These are phyloP conservation scores for Drechslera avenae DNA, from an alignment of 2,329 filamentous ascomycete genomes.

Conservation along the genomic window DNA sequence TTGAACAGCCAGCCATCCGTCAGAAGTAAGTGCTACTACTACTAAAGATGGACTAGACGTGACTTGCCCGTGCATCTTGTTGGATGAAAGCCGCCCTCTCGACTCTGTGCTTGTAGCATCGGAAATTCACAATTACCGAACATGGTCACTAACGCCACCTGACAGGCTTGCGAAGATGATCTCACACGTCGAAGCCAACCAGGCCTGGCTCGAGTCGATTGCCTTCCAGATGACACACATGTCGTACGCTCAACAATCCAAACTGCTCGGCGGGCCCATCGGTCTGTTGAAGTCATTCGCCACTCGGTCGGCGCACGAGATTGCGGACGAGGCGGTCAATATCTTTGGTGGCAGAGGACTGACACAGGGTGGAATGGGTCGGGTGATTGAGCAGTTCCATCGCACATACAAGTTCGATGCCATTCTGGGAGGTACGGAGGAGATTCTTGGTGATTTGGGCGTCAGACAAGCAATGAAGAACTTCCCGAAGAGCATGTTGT, in stretches of 20 bases:
- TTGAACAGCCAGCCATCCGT: slow-evolving; percentile 80
- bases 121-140: neutral
- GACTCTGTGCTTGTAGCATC: neutral
- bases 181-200: slow-evolving; percentile 77
- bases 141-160: slow-evolving; percentile 5
- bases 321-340: slow-evolving; percentile 82
- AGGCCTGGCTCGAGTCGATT: slow-evolving; percentile 83
- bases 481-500: slow-evolving; percentile 85
- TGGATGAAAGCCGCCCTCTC: slow-evolving; percentile 2
- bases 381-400: slow-evolving; percentile 82
- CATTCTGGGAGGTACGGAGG: slow-evolving; percentile 77
- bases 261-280: slow-evolving; percentile 78
- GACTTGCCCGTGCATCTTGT: neutral
- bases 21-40: slow-evolving; percentile 64
- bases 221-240: slow-evolving; percentile 89
- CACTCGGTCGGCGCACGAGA: slow-evolving; percentile 78
- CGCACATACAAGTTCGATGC: slow-evolving; percentile 76
- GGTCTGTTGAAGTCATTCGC: slow-evolving; percentile 79
- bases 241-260: slow-evolving; percentile 76
- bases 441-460: slow-evolving; percentile 79
- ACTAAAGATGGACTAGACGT: neutral
- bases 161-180: slow-evolving; percentile 82
- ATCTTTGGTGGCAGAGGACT: slow-evolving; percentile 84
- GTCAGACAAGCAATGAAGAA: slow-evolving; percentile 82
- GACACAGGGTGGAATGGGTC: slow-evolving; percentile 83